phyloP scores from a whole-genome alignment of 352 stramenopile genomes.

The Achlya hypogyna region DNA sequence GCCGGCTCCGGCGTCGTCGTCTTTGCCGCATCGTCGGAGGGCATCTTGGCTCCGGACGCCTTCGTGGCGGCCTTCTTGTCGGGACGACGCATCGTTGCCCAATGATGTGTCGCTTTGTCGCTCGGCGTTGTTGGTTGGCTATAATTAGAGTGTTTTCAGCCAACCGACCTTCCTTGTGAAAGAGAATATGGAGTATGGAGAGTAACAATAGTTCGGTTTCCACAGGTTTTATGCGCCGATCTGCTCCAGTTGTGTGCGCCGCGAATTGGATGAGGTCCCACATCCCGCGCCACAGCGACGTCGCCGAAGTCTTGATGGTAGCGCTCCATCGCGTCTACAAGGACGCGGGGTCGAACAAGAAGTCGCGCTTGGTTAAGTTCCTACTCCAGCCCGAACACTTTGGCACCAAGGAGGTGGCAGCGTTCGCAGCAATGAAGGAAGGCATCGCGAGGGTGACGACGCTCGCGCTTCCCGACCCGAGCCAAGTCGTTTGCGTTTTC shows the following conservation, averaged over 20 bases:
- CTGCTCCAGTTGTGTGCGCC: conserved; percentile 26
- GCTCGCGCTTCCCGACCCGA: conserved; percentile 20
- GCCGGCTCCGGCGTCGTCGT: too few relatives aligned
- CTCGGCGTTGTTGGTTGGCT: too few relatives aligned
- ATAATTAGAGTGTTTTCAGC: too few relatives aligned
- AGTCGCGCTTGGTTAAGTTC: conserved; percentile 6
- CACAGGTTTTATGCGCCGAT: too few relatives aligned
- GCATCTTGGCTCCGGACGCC: too few relatives aligned
- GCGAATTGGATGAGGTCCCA: conserved; percentile 26
- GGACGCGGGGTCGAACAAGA: conserved; percentile 16
- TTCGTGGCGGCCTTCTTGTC: too few relatives aligned
- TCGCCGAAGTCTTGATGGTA: conserved; percentile 18
- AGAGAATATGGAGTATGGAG: too few relatives aligned
- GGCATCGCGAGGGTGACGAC: conserved; percentile 17
- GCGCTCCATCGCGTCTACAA: conserved; percentile 6
- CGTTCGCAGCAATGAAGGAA: conserved; percentile 1
- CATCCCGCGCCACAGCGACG: conserved; percentile 23
- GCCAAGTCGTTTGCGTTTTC: conserved; percentile 21
- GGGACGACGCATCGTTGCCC: too few relatives aligned
- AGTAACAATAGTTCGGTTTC: too few relatives aligned
- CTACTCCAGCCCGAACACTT: conserved; percentile 7
- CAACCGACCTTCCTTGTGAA: too few relatives aligned
- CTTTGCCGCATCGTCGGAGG: too few relatives aligned
- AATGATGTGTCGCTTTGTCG: too few relatives aligned
- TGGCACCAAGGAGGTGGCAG: neutral